Evolutionary conservation across 306 rosid species (phyloP).

Genomic region (Acacia confusa): DNA sequence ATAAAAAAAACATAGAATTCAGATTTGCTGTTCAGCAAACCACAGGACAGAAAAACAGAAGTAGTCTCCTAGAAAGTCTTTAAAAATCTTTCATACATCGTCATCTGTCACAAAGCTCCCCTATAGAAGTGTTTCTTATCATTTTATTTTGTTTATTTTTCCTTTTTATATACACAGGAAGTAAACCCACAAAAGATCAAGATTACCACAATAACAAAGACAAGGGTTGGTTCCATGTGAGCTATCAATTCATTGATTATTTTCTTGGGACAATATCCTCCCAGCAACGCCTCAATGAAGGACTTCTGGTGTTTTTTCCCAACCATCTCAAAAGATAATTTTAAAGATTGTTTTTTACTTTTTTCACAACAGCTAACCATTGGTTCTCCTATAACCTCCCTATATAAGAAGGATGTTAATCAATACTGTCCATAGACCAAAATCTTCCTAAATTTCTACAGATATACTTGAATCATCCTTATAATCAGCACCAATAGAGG

Average conservation of each 20-base stretch:
- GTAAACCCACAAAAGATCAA: not conserved
- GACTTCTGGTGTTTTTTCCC: not conserved
- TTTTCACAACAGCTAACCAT: not conserved
- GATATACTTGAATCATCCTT: not conserved
- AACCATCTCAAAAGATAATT: not conserved
- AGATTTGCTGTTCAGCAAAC: not conserved
- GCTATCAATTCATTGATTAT: not conserved
- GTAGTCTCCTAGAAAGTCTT: not conserved
- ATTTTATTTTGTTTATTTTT: not conserved
- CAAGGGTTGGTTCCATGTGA: not conserved
- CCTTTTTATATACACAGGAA: not conserved
- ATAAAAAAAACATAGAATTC: not conserved
- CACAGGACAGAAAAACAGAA: not conserved
- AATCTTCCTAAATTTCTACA: not conserved
- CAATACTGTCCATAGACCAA: not conserved
- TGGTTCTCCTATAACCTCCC: not conserved
- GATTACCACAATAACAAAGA: not conserved
- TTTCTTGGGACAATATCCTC: not conserved
- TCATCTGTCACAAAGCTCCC: not conserved
- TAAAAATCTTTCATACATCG: not conserved
- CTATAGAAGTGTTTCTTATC: not conserved
- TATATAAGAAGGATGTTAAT: not conserved
- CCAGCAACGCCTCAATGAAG: not conserved
- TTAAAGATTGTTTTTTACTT: not conserved
- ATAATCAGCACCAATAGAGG: conserved; percentile 1